A percentile compares a stretch with the other conserved stretches of the same genome.
Conservation (phyloP, 2,329 filamentous ascomycete species). For the Scedosporium dehoogii region DNA sequence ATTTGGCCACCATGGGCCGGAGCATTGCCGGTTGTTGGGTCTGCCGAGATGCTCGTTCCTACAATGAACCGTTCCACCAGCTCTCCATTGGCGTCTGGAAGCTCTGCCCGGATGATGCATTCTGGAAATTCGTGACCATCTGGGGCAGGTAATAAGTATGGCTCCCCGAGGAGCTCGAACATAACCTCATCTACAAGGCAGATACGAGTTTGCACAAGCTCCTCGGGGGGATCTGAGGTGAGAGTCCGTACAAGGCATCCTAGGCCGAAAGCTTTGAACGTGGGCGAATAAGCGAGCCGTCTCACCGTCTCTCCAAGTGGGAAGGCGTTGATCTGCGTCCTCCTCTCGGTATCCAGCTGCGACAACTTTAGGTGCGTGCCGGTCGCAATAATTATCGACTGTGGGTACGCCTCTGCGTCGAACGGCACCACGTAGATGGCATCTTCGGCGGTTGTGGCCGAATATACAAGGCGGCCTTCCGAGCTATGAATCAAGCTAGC, state of each 20-base stretch:
- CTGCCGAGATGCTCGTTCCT: slow-evolving; percentile 69
- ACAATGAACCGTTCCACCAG: slow-evolving; percentile 75
- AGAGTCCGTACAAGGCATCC: slow-evolving; percentile 75
- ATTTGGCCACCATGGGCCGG: slow-evolving; percentile 54
- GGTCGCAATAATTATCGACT: slow-evolving; percentile 73
- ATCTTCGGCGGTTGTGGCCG: slow-evolving; percentile 83
- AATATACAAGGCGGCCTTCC: slow-evolving; percentile 83
- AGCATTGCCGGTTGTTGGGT: slow-evolving; percentile 27
- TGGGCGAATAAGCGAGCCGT: slow-evolving; percentile 73
- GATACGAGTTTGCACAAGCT: slow-evolving; percentile 71
- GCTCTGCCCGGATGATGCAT: slow-evolving; percentile 66
- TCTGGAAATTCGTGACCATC: slow-evolving; percentile 65
- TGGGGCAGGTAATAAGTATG: slow-evolving; percentile 47
- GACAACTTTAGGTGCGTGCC: slow-evolving; percentile 68
- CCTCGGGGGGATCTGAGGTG: slow-evolving; percentile 46
- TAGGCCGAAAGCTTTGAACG: slow-evolving; percentile 72
- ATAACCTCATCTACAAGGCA: slow-evolving; percentile 83
- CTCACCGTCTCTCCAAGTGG: slow-evolving; percentile 74
- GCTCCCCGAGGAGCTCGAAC: slow-evolving; percentile 66
- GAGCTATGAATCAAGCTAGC: slow-evolving; percentile 86
- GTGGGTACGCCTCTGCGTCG: slow-evolving; percentile 69
- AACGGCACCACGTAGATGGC: slow-evolving; percentile 76
- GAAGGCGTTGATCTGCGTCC: slow-evolving; percentile 78
- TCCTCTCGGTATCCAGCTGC: slow-evolving; percentile 70
- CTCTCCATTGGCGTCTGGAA: slow-evolving; percentile 48